Percentiles rank a stretch among this genome's conserved stretches.
These are phyloP conservation scores for Simplicillium sp. DNA, from an alignment of 2,329 filamentous ascomycete species.

Conservation along the genomic window DNA sequence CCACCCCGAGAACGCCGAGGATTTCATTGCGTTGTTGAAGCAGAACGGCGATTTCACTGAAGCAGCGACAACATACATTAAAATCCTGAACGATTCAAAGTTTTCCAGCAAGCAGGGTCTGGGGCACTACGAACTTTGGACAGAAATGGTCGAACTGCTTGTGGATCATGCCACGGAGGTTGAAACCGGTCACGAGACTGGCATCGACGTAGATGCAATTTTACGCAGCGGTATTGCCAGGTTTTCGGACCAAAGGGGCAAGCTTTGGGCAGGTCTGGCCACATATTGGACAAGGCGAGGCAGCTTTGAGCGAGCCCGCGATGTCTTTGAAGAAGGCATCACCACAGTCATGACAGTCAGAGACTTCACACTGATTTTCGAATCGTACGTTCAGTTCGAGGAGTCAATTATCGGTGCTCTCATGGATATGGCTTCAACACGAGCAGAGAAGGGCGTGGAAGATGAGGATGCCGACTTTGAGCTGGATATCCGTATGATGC, in stretches of 20 bases:
- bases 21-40: constrained; percentile 83
- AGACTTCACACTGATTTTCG: constrained; percentile 93
- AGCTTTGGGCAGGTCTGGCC: constrained; percentile 88
- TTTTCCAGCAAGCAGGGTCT: constrained; percentile 92
- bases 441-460: constrained; percentile 67
- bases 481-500: constrained; percentile 92
- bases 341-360: constrained; percentile 98
- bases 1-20: constrained; percentile 88
- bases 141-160: constrained; percentile 89
- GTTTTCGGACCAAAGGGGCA: constrained; percentile 89
- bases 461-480: constrained; percentile 88
- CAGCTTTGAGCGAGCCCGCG: constrained; percentile 84
- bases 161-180: constrained; percentile 86
- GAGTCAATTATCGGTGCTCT: constrained; percentile 87
- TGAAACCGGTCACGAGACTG: constrained; percentile 68
- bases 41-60: constrained; percentile 81
- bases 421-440: constrained; percentile 76
- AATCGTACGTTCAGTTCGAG: constrained; percentile 93
- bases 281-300: constrained; percentile 95
- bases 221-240: constrained; percentile 83
- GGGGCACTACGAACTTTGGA: constrained; percentile 94
- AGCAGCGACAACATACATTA: constrained; percentile 83
- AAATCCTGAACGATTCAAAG: constrained; percentile 79
- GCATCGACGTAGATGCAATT: constrained; percentile 85
- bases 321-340: constrained; percentile 92